These are phyloP conservation scores for Dioszegia hungarica DNA, from an alignment of 768 basidiomycete species.

Conservation along the genomic window DNA sequence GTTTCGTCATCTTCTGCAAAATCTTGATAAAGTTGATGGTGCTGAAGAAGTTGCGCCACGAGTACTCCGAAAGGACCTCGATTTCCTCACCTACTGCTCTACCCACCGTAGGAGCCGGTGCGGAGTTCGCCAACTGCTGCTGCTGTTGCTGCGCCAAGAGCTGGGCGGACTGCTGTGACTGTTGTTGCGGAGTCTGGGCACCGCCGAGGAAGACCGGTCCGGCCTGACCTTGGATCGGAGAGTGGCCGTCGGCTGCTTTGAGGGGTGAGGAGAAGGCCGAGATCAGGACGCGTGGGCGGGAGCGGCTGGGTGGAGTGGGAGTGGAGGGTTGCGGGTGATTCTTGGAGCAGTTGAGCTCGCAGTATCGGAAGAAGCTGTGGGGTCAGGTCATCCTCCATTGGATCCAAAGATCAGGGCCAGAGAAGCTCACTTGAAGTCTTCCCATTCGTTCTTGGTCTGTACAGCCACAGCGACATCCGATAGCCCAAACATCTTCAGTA, in stretches of 20 bases:
- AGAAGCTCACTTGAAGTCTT: conserved; percentile 47
- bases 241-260: conserved; percentile 62
- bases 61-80: conserved; percentile 87
- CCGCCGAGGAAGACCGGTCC: neutral
- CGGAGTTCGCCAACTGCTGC: conserved; percentile 49
- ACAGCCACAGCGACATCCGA: conserved; percentile 82
- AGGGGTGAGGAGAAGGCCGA: conserved; percentile 22
- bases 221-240: conserved; percentile 2
- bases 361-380: conserved; percentile 90
- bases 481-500: conserved; percentile 96
- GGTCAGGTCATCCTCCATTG: neutral
- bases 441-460: conserved; percentile 74
- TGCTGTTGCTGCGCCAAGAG: conserved; percentile 55
- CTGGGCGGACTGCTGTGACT: conserved; percentile 37
- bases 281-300: neutral
- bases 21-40: conserved; percentile 96
- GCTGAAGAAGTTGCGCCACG: conserved; percentile 96
- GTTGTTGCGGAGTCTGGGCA: conserved; percentile 35
- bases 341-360: conserved; percentile 70
- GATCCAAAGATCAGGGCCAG: neutral
- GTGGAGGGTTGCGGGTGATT: conserved; percentile 53
- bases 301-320: neutral
- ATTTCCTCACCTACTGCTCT: conserved; percentile 70
- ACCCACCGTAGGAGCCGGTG: neutral
- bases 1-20: conserved; percentile 95